Conservation (phyloP, 202 grass and related monocot species). For the Bolboschoenoplectus hybrid region DNA sequence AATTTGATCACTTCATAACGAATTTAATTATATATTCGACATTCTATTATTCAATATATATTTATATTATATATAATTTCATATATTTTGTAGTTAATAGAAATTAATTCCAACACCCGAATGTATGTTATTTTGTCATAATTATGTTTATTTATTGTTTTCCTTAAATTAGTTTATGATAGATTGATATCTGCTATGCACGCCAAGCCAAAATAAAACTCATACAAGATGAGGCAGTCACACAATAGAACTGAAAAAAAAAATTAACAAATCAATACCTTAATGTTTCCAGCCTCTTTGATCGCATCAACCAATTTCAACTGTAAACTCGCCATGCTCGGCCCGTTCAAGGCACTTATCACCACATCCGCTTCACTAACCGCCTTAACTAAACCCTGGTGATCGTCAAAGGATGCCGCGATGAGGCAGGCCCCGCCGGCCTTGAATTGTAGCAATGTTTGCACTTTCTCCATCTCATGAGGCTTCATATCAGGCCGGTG, state of each 20-base stretch:
- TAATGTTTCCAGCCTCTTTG: slow-evolving; percentile 63
- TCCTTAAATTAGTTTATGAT: too few species aligned
- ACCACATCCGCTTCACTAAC: slow-evolving; percentile 62
- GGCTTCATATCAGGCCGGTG: slow-evolving; percentile 50
- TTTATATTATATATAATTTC: too few species aligned
- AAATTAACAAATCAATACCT: slow-evolving; percentile 36
- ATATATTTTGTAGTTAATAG: too few species aligned
- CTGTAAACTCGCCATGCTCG: slow-evolving; percentile 40
- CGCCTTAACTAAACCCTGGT: slow-evolving; percentile 45
- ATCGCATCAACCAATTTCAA: slow-evolving; percentile 60
- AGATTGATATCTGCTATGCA: too few species aligned
- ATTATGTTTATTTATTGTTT: too few species aligned
- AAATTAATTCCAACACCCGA: too few species aligned
- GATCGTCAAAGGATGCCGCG: slow-evolving; percentile 53
- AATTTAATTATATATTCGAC: too few species aligned
- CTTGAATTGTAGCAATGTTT: slow-evolving; percentile 58
- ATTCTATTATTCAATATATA: too few species aligned
- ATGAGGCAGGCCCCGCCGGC: slow-evolving; percentile 43
- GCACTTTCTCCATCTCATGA: slow-evolving; percentile 45
- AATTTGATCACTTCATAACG: too few species aligned
- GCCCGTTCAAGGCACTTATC: slow-evolving; percentile 45
- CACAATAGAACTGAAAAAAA: not conserved
- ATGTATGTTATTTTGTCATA: too few species aligned
- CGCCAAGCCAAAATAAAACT: too few species aligned
- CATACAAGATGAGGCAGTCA: too few species aligned